Evolutionary conservation across 2,329 filamentous ascomycete genomes (phyloP).

Genomic region (Rutstroemia sydowiana): DNA sequence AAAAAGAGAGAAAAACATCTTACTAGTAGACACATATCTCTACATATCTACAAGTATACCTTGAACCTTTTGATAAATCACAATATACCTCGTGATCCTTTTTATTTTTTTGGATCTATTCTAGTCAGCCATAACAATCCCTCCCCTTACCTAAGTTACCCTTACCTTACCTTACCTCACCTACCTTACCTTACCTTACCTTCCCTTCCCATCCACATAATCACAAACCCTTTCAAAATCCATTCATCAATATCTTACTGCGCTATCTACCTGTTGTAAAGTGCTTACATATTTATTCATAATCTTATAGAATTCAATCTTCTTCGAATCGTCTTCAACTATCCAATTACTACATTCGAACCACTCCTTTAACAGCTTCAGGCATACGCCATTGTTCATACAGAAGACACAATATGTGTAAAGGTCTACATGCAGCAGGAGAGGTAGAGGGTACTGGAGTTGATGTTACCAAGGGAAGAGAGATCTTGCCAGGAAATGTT

Average conservation of each 20-base stretch:
- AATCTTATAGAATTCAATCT: conserved; percentile 19
- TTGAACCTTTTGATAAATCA: too few relatives aligned
- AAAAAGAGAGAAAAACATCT: too few relatives aligned
- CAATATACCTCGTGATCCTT: background rate
- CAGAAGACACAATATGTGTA: conserved; percentile 65
- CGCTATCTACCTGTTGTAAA: background rate
- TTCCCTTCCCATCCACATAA: too few relatives aligned
- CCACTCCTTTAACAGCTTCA: conserved; percentile 18
- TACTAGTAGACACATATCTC: background rate
- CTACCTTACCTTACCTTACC: too few relatives aligned
- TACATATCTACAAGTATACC: too few relatives aligned
- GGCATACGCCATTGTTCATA: conserved; percentile 61
- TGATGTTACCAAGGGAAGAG: conserved; percentile 59
- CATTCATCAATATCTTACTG: background rate
- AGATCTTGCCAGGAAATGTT: conserved; percentile 86
- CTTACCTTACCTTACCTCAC: too few relatives aligned
- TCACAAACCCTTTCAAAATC: background rate
- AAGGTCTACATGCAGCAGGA: conserved; percentile 44
- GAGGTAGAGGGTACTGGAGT: conserved; percentile 48
- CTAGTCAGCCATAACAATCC: too few relatives aligned
- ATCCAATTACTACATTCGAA: conserved; percentile 14
- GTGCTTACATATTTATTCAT: conserved; percentile 1
- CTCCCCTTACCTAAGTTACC: background rate
- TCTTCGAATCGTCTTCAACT: conserved; percentile 19
- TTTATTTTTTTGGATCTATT: too few relatives aligned